Evolutionary conservation across 352 stramenopile species (phyloP).

Genomic region (Stramenopiles sp.): DNA sequence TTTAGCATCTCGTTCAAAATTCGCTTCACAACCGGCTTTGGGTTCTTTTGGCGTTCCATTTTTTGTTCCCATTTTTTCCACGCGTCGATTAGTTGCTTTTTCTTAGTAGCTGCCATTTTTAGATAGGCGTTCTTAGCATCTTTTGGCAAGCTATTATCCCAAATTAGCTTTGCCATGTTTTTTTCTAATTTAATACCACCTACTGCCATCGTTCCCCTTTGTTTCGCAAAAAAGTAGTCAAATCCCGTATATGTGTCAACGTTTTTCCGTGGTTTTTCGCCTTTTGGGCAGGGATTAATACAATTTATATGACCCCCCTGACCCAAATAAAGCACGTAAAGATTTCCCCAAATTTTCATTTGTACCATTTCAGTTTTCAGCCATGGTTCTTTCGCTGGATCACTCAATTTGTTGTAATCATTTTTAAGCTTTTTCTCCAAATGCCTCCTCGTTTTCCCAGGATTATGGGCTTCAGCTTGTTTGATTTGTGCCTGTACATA

Average conservation of each 20-base stretch:
- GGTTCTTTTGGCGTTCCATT: not conserved
- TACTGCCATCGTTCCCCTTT: not conserved
- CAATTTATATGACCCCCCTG: not conserved
- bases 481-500: not conserved
- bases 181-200: not conserved
- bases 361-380: not conserved
- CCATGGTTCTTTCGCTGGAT: not conserved
- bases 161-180: not conserved
- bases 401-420: not conserved
- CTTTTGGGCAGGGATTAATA: not conserved
- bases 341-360: not conserved
- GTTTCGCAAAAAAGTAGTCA: not conserved
- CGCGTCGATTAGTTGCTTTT: not conserved
- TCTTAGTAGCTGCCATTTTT: not conserved
- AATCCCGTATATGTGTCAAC: not conserved
- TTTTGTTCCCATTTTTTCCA: not conserved
- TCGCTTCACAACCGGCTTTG: not conserved
- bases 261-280: not conserved
- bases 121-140: not conserved
- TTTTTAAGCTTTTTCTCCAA: not conserved
- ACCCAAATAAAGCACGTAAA: not conserved
- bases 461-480: not conserved
- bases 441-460: not conserved
- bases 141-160: not conserved
- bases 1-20: not conserved